Conservation (phyloP, 306 rosid genomes). For the Prunus dulcis region DNA sequence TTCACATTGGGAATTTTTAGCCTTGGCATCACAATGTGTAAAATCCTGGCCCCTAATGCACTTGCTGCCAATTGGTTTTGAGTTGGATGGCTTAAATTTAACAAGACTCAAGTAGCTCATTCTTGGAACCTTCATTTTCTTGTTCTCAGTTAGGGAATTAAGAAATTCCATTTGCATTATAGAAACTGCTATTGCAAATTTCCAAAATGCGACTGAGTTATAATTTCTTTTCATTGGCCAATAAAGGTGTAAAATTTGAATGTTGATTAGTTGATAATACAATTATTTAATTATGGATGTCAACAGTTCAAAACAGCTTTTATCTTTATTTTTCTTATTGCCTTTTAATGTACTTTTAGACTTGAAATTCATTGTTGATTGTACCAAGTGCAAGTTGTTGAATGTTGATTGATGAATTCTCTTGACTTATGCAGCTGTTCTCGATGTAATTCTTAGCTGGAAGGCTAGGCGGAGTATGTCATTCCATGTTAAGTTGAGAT, state of each 20-base stretch:
- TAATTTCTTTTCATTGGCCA: background rate
- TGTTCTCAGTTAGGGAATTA: background rate
- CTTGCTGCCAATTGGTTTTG: background rate
- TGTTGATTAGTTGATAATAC: background rate
- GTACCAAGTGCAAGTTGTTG: background rate
- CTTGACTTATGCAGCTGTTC: slow-evolving; percentile 62
- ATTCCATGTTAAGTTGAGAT: slow-evolving; percentile 75
- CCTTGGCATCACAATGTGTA: background rate
- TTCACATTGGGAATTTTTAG: background rate
- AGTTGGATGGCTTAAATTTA: background rate
- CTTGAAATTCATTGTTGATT: background rate
- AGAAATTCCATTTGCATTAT: background rate
- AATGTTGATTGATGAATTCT: background rate
- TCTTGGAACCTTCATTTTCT: background rate
- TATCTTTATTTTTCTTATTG: background rate
- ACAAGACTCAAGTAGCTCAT: background rate
- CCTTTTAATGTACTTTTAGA: background rate
- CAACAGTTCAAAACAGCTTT: background rate
- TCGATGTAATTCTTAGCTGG: slow-evolving; percentile 95
- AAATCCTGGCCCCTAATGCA: background rate
- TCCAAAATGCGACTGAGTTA: background rate
- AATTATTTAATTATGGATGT: background rate
- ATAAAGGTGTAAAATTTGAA: background rate
- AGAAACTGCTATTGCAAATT: background rate
- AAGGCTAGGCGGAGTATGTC: slow-evolving; percentile 85